Evolutionary conservation across 2,329 filamentous ascomycete genomes (phyloP).

Genomic region (Karstenula rhodostoma): DNA sequence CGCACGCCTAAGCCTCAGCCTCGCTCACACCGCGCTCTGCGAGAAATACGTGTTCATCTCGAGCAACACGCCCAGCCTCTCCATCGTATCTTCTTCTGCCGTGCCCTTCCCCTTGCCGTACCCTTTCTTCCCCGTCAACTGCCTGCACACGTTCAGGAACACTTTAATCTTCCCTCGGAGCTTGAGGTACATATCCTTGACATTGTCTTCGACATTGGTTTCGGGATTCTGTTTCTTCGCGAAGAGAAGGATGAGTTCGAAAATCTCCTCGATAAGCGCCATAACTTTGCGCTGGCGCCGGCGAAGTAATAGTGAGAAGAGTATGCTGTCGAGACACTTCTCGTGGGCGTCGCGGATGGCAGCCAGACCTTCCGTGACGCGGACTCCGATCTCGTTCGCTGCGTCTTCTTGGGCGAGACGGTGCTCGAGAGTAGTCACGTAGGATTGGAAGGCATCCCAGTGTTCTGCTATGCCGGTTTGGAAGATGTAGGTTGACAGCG

Average conservation of each 20-base stretch:
- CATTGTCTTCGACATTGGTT: constrained; percentile 31
- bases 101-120: constrained; percentile 49
- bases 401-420: constrained; percentile 58
- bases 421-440: constrained; percentile 69
- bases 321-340: constrained; percentile 75
- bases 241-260: constrained; percentile 75
- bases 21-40: not conserved
- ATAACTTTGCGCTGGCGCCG: constrained; percentile 78
- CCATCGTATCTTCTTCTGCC: constrained; percentile 66
- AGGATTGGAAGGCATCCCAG: constrained; percentile 75
- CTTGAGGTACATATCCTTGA: constrained; percentile 65
- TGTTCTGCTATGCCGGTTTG: constrained; percentile 76
- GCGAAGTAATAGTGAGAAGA: constrained; percentile 75
- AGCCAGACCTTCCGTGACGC: constrained; percentile 67
- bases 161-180: constrained; percentile 77
- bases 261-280: constrained; percentile 78
- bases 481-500: constrained; percentile 79
- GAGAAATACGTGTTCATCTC: constrained; percentile 75
- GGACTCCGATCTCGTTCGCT: constrained; percentile 57
- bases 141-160: constrained; percentile 77
- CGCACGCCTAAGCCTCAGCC: not conserved
- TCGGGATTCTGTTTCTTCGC: constrained; percentile 41
- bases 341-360: constrained; percentile 75
- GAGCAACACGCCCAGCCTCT: constrained; percentile 72
- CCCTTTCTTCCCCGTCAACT: constrained; percentile 68